phyloP scores from a whole-genome alignment of 2,329 filamentous ascomycete genomes.

The Colletotrichum higginsianum region DNA sequence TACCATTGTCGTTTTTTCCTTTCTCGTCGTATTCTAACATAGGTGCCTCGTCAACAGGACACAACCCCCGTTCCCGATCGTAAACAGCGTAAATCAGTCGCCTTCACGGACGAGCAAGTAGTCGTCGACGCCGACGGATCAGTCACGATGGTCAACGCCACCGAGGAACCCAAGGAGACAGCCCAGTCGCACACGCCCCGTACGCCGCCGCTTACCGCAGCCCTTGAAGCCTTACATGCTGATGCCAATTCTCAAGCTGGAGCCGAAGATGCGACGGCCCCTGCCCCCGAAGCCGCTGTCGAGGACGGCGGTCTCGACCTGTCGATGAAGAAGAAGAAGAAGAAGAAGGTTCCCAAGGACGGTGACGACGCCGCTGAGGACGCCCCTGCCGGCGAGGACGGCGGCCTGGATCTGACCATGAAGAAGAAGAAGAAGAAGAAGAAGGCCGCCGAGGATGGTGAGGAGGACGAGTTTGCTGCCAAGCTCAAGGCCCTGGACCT shows the following conservation, averaged over 20 bases:
- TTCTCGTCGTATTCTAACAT: conserved; percentile 32
- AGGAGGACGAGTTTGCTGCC: conserved; percentile 74
- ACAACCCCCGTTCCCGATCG: conserved; percentile 60
- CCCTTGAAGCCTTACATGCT: conserved; percentile 68
- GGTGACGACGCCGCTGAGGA: conserved; percentile 68
- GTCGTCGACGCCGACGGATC: conserved; percentile 92
- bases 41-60: conserved; percentile 32
- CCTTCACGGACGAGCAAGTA: conserved; percentile 89
- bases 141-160: conserved; percentile 81
- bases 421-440: conserved; percentile 90
- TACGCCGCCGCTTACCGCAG: conserved; percentile 73
- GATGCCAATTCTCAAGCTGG: conserved; percentile 59
- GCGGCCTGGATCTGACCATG: conserved; percentile 71
- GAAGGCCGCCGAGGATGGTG: conserved; percentile 69
- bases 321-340: conserved; percentile 82
- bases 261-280: conserved; percentile 56
- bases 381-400: conserved; percentile 63
- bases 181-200: conserved; percentile 84
- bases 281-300: conserved; percentile 63
- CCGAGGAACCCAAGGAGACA: conserved; percentile 83
- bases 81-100: conserved; percentile 92
- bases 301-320: conserved; percentile 70
- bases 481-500: conserved; percentile 75
- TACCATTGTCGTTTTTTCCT: neutral
- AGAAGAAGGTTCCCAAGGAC: conserved; percentile 74